A percentile compares a stretch with the other conserved stretches of the same genome.
These are phyloP conservation scores for Wickerhamiella vanderwaltii DNA, from an alignment of 805 yeast species.

Conservation along the genomic window DNA sequence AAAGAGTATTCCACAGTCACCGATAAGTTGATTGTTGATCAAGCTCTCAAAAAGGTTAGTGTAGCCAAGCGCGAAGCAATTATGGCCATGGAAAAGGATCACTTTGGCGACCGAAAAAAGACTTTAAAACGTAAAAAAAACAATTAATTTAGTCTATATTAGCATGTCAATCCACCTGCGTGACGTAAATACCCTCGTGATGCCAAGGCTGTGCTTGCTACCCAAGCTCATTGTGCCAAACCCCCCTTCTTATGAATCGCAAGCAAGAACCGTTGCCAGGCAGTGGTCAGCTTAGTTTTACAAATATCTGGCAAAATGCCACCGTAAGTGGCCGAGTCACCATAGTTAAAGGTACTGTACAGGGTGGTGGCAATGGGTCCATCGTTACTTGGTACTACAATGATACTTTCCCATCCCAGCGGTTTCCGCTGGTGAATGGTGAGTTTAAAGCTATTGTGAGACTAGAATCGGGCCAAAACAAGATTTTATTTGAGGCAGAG, in stretches of 20 bases:
- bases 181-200: too few species aligned
- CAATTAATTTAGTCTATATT: too few species aligned
- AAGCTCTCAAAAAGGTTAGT: slow-evolving; percentile 55
- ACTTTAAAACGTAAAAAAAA: slow-evolving; percentile 41
- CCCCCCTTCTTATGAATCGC: slow-evolving; percentile 12
- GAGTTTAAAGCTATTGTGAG: slow-evolving; percentile 67
- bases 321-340: slow-evolving; percentile 25
- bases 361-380: slow-evolving; percentile 27
- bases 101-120: slow-evolving; percentile 63
- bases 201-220: too few species aligned
- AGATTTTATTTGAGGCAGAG: slow-evolving; percentile 35
- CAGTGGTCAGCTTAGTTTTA: slow-evolving; percentile 19
- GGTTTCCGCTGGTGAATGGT: slow-evolving; percentile 55
- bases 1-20: slow-evolving; percentile 55
- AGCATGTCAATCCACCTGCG: too few species aligned
- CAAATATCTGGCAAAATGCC: slow-evolving; percentile 24
- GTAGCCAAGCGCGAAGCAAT: slow-evolving; percentile 81
- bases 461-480: slow-evolving; percentile 57
- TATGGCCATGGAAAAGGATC: slow-evolving; percentile 87
- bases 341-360: slow-evolving; percentile 29
- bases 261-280: slow-evolving; percentile 13
- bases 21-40: slow-evolving; percentile 66
- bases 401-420: slow-evolving; percentile 50
- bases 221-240: too few species aligned
- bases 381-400: slow-evolving; percentile 34